These are phyloP conservation scores for Xylaria palmicola DNA, from an alignment of 495 filamentous ascomycete species.

Conservation along the genomic window DNA sequence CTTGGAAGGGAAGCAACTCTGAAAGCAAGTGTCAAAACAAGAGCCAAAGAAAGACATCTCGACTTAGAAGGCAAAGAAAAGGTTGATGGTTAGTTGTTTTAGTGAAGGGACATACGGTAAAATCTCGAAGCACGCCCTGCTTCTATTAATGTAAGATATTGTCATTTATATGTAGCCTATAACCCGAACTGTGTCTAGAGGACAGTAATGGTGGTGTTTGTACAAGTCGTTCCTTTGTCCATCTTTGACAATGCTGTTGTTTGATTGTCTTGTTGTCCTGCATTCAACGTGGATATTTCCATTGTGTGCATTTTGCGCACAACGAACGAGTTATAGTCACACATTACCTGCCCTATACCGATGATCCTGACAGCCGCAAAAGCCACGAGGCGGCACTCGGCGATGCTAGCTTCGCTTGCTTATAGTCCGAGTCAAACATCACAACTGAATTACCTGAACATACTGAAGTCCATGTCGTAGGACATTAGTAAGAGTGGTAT, in stretches of 20 bases:
- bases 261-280: background rate
- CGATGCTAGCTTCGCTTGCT: background rate
- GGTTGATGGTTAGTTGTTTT: background rate
- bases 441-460: too few relatives aligned
- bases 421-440: background rate
- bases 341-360: too few relatives aligned
- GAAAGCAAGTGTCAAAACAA: background rate
- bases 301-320: background rate
- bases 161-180: background rate
- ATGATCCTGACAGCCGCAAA: background rate
- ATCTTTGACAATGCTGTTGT: conserved; percentile 10
- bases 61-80: too few relatives aligned
- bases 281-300: background rate
- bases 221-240: conserved; percentile 9
- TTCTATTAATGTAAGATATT: too few relatives aligned
- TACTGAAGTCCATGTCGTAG: background rate
- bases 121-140: background rate
- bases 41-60: too few relatives aligned
- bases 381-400: background rate
- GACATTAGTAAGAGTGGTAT: background rate
- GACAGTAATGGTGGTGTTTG: background rate
- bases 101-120: background rate
- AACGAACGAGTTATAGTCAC: background rate
- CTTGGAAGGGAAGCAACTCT: background rate
- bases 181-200: background rate